phyloP scores from a whole-genome alignment of 208 protist genomes.

The Leishmania aethiopica region DNA sequence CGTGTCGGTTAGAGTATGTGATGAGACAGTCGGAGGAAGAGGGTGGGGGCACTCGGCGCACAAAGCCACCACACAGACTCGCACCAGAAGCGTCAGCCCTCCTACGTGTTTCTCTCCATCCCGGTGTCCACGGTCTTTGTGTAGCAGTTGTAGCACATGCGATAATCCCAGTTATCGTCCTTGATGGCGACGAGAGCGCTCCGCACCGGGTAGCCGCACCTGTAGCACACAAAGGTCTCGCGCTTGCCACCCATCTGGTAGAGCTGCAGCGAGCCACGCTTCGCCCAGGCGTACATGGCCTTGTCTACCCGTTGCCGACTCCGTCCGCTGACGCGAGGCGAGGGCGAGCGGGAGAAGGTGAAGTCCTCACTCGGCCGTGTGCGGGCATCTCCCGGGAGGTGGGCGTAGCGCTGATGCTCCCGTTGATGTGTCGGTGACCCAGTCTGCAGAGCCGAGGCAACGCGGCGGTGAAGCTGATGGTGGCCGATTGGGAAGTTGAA shows the following conservation, averaged over 20 bases:
- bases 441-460: slow-evolving; percentile 44
- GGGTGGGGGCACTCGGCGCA: not conserved
- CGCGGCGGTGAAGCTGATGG: slow-evolving; percentile 76
- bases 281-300: slow-evolving; percentile 73
- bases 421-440: slow-evolving; percentile 67
- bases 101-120: slow-evolving; percentile 72
- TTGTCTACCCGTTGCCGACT: slow-evolving; percentile 50
- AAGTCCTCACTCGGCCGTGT: slow-evolving; percentile 69
- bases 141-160: slow-evolving; percentile 93
- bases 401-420: slow-evolving; percentile 62
- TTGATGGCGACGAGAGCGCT: slow-evolving; percentile 80
- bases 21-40: not conserved
- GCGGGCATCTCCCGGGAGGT: slow-evolving; percentile 71
- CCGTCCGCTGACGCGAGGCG: not conserved
- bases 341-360: slow-evolving; percentile 37
- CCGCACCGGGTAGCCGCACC: slow-evolving; percentile 81
- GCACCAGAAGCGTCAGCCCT: not conserved
- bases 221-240: slow-evolving; percentile 84
- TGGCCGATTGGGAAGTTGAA: slow-evolving; percentile 66
- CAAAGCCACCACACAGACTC: too few relatives aligned
- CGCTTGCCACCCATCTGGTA: slow-evolving; percentile 75
- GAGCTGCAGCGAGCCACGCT: slow-evolving; percentile 68
- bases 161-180: slow-evolving; percentile 88
- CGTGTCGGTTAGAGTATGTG: not conserved
- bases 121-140: slow-evolving; percentile 49